Evolutionary conservation across 1,284 basidiomycete species (phyloP).

Genomic region (Takashimella koratensis): DNA sequence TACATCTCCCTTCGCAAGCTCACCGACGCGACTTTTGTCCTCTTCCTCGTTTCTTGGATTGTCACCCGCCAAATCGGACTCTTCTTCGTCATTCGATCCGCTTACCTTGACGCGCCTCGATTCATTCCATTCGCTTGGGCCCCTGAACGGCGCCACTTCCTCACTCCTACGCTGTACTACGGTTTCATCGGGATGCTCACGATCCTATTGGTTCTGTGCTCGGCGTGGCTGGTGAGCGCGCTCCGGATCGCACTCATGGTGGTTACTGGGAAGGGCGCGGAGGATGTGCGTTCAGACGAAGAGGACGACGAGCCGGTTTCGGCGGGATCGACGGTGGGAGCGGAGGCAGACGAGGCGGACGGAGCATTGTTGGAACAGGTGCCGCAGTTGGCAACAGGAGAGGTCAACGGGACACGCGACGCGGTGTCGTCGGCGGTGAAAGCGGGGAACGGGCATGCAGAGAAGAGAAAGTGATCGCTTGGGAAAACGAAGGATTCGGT

Average conservation of each 20-base stretch:
- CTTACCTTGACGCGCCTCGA: conserved; percentile 54
- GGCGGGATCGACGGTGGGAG: too few relatives aligned
- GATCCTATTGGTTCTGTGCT: conserved; percentile 61
- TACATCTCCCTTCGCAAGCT: conserved; percentile 68
- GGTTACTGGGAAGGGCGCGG: conserved; percentile 69
- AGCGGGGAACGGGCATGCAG: background rate
- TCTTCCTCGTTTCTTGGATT: conserved; percentile 86
- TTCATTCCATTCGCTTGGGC: conserved; percentile 60
- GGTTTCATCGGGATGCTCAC: conserved; percentile 60
- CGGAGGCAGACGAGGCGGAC: conserved; percentile 2
- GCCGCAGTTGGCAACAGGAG: background rate
- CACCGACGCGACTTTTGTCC: conserved; percentile 73
- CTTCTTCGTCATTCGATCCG: conserved; percentile 63
- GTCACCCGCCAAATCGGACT: conserved; percentile 79
- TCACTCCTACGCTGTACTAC: conserved; percentile 53
- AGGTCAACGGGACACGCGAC: background rate
- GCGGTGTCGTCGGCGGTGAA: background rate
- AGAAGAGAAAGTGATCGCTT: background rate
- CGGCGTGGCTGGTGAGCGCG: conserved; percentile 83
- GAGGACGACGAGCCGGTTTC: conserved; percentile 56
- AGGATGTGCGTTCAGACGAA: conserved; percentile 81
- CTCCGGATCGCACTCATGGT: conserved; percentile 76
- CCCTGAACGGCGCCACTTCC: conserved; percentile 59
- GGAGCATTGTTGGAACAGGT: too few relatives aligned
- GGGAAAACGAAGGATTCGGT: too few relatives aligned